Conservation (phyloP, 495 filamentous ascomycete species). For the Penicillium maclennaniae region DNA sequence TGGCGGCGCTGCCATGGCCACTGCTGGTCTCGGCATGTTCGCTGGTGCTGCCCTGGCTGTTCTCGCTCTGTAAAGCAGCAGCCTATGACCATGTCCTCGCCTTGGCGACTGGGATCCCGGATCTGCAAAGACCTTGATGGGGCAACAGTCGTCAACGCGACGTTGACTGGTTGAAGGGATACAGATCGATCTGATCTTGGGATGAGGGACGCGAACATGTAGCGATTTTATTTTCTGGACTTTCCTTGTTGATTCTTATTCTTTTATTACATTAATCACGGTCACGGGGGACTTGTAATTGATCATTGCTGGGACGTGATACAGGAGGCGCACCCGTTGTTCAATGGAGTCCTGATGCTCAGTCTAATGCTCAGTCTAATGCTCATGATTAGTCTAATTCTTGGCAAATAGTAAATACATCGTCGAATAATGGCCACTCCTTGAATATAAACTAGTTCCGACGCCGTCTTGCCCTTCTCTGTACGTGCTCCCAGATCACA, state of each 20-base stretch:
- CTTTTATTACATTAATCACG: slow-evolving; percentile 3
- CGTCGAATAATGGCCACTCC: slow-evolving; percentile 2
- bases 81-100: not conserved
- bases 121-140: slow-evolving; percentile 7
- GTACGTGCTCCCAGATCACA: not conserved
- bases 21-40: slow-evolving; percentile 39
- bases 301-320: slow-evolving; percentile 1
- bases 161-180: not conserved
- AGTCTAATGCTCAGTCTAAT: slow-evolving; percentile 27
- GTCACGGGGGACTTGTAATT: slow-evolving; percentile 20
- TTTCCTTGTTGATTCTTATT: slow-evolving; percentile 16
- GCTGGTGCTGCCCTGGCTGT: slow-evolving; percentile 46
- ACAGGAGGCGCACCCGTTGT: slow-evolving; percentile 25
- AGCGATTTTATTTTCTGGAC: slow-evolving; percentile 1
- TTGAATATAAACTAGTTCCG: not conserved
- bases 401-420: slow-evolving; percentile 17
- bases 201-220: slow-evolving; percentile 33
- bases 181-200: slow-evolving; percentile 5
- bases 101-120: not conserved
- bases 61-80: slow-evolving; percentile 38
- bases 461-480: not conserved
- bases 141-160: not conserved
- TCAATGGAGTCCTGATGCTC: slow-evolving; percentile 1
- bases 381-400: slow-evolving; percentile 24
- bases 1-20: slow-evolving; percentile 33